These are phyloP conservation scores for Curvularia sp. DNA, from an alignment of 2,329 filamentous ascomycete genomes.

Conservation along the genomic window DNA sequence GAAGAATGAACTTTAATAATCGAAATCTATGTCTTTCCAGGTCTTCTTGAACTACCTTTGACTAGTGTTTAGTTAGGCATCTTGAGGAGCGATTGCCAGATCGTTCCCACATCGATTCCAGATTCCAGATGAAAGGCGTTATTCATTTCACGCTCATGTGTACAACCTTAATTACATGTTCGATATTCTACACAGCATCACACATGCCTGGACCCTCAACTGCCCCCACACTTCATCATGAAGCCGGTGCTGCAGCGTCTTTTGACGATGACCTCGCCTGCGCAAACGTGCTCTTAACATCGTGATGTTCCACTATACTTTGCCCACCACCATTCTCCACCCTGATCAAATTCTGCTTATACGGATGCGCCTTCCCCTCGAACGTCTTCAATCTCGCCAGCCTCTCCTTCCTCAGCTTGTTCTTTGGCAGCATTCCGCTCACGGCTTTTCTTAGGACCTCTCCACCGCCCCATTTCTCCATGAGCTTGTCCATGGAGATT, in stretches of 20 bases:
- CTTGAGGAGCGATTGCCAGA: neutral
- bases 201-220: neutral
- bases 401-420: constrained; percentile 85
- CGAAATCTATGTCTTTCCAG: constrained; percentile 5
- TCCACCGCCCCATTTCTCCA: constrained; percentile 90
- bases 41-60: neutral
- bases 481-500: constrained; percentile 94
- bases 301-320: constrained; percentile 45
- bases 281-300: constrained; percentile 49
- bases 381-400: constrained; percentile 92
- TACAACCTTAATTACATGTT: constrained; percentile 2
- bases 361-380: constrained; percentile 90
- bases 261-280: constrained; percentile 26
- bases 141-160: neutral
- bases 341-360: constrained; percentile 83
- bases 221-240: constrained; percentile 19
- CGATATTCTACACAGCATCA: neutral
- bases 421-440: constrained; percentile 97
- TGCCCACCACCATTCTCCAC: constrained; percentile 59
- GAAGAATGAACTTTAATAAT: constrained; percentile 27
- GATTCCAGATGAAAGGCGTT: neutral
- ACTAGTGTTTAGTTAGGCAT: too few relatives aligned
- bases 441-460: constrained; percentile 93
- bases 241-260: constrained; percentile 24
- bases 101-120: neutral